Evolutionary conservation across 2,329 filamentous ascomycete genomes (phyloP), one percentile per base, ranked within the genome.

Genomic region (Leptographium wingfieldii): DNA sequence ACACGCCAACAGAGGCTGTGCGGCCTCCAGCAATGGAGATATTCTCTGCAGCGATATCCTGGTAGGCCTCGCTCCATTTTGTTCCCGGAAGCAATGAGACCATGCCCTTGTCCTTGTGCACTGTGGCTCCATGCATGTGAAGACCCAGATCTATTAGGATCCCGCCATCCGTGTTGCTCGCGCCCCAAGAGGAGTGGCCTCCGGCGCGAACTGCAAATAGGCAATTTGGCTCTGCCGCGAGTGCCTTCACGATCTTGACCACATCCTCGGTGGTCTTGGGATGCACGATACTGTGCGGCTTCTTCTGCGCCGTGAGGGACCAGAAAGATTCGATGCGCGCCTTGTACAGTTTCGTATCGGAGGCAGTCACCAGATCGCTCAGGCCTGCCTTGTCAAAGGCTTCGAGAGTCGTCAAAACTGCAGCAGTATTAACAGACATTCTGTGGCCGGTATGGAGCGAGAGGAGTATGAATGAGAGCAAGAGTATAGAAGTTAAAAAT

Each of bases 201-300:
- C 55, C 55, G 55, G 14, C 22, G 55, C 55, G 55, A 6, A 56
- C 55, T 1, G 55, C 33, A 56, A 56, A 56, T 5, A 38, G 55
- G 33, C 55, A 56, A 5, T 46, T 11, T n/a, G 55, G 55, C 5
- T n/a, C 55, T 5, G 33, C 55, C 5, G 38, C 55, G 0, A 77
- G 65, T 2, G 70, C 65, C 53, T 69, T 71, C 25, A 76, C 66
- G 2, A 69, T 67, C 9, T 64, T 63, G 5, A 73, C 70, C 7
- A 75, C 72, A 60, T 77, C 73, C 6, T 70, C 61, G 6, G 70
- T 63, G 1, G 68, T 60, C 2, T 33, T 55, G 5, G 67, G 66
- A 3, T 54, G 63, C 33, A 56, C 55, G 16, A 56, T 56, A 25
- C 55, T 56, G 35, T 46, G 55, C 25, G 55, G 55, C 55, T 43